Evolutionary conservation across 2,329 filamentous ascomycete genomes (phyloP).

Genomic region (Tolypocladium pustulatum): DNA sequence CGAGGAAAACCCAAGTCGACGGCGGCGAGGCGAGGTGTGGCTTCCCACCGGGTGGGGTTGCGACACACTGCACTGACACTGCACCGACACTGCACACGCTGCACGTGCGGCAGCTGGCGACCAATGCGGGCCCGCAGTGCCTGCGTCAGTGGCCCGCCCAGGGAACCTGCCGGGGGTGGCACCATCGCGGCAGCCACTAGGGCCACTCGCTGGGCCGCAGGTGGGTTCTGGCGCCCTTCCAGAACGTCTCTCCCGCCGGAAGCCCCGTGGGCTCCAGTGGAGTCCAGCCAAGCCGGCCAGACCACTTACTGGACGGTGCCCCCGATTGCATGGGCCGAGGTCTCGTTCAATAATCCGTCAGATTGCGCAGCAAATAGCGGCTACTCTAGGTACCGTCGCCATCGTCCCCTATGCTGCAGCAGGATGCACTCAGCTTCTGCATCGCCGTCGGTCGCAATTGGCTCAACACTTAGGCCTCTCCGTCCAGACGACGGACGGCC

Average conservation of each 20-base stretch:
- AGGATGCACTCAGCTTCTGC: not conserved
- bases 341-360: too few species aligned
- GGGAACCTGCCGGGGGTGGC: not conserved
- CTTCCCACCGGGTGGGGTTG: not conserved
- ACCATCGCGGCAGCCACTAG: not conserved
- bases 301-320: too few species aligned
- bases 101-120: not conserved
- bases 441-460: not conserved
- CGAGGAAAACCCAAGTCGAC: not conserved
- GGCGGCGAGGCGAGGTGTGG: not conserved
- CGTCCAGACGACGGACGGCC: too few species aligned
- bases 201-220: not conserved
- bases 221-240: not conserved
- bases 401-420: too few species aligned
- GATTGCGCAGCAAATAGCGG: too few species aligned
- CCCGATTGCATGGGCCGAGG: too few species aligned
- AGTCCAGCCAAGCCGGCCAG: not conserved
- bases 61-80: too few species aligned
- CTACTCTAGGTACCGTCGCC: too few species aligned
- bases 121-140: not conserved
- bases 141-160: not conserved
- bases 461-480: too few species aligned
- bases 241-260: not conserved
- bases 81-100: not conserved
- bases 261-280: not conserved